A percentile compares a stretch with the other conserved stretches of the same genome.
phyloP scores from a whole-genome alignment of 225 moss, liverwort and hornwort genomes.

The Antitrichia curtipendula region DNA sequence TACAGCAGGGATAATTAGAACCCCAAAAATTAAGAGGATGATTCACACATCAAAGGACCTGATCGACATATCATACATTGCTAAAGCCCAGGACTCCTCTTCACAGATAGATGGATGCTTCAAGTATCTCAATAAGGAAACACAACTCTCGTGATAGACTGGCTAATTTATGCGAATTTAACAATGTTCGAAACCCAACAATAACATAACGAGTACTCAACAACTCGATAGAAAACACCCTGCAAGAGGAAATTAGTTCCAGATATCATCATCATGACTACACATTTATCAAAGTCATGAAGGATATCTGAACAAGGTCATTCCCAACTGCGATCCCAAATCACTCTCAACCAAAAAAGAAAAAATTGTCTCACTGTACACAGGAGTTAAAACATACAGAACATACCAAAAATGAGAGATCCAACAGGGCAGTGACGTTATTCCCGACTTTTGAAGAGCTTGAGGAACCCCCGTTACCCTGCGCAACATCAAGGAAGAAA shows the following conservation, averaged over 20 bases:
- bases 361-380: background rate
- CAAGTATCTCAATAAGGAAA: background rate
- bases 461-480: conserved; percentile 65
- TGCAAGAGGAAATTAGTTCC: background rate
- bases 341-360: background rate
- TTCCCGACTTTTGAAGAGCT: conserved; percentile 62
- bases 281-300: background rate
- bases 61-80: background rate
- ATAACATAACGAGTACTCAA: background rate
- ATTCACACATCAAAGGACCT: background rate
- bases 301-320: background rate
- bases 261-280: background rate
- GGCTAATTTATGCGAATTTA: background rate
- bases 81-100: background rate
- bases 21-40: background rate
- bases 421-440: conserved; percentile 83
- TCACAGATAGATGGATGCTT: background rate
- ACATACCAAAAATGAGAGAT: conserved; percentile 81
- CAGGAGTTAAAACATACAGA: background rate
- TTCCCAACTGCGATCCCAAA: background rate
- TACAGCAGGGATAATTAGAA: background rate
- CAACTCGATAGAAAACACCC: background rate
- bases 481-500: background rate
- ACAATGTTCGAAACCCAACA: background rate
- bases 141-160: background rate